These are phyloP conservation scores for Trichoderma harzianum DNA, from an alignment of 2,329 filamentous ascomycete species.

Conservation along the genomic window DNA sequence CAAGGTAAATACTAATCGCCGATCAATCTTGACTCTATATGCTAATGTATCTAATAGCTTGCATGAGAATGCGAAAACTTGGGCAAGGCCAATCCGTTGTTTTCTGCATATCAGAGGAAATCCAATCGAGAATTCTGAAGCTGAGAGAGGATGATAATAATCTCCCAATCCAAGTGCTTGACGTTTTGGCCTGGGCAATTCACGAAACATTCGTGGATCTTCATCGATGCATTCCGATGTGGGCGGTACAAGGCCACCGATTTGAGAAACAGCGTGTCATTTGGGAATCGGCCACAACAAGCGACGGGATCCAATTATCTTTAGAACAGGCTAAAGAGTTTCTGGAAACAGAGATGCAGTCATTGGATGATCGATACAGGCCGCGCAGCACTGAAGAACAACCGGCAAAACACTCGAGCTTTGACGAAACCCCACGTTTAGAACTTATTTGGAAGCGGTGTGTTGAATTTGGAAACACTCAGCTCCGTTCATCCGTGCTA, in stretches of 20 bases:
- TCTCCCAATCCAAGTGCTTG: conserved; percentile 44
- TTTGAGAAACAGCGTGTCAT: conserved; percentile 41
- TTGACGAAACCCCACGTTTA: not conserved
- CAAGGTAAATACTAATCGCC: conserved; percentile 65
- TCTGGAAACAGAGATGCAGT: conserved; percentile 53
- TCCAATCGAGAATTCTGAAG: conserved; percentile 51
- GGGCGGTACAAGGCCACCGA: conserved; percentile 57
- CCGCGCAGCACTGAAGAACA: conserved; percentile 25
- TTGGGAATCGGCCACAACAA: conserved; percentile 27
- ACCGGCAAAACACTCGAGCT: not conserved
- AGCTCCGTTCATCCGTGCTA: not conserved
- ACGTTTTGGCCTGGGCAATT: conserved; percentile 61
- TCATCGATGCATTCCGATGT: conserved; percentile 50
- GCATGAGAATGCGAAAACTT: conserved; percentile 68
- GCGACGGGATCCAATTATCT: not conserved
- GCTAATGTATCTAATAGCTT: conserved; percentile 49
- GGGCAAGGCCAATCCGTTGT: conserved; percentile 63
- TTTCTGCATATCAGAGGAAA: conserved; percentile 58
- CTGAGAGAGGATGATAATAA: conserved; percentile 45
- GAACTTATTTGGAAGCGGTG: not conserved
- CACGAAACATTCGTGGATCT: conserved; percentile 53
- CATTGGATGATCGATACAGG: conserved; percentile 50
- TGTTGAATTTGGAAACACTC: not conserved
- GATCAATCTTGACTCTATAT: conserved; percentile 47
- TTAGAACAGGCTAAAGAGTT: conserved; percentile 39